These are phyloP conservation scores for Solanum medicagineum DNA, from an alignment of 257 asterid genomes.

Conservation along the genomic window DNA sequence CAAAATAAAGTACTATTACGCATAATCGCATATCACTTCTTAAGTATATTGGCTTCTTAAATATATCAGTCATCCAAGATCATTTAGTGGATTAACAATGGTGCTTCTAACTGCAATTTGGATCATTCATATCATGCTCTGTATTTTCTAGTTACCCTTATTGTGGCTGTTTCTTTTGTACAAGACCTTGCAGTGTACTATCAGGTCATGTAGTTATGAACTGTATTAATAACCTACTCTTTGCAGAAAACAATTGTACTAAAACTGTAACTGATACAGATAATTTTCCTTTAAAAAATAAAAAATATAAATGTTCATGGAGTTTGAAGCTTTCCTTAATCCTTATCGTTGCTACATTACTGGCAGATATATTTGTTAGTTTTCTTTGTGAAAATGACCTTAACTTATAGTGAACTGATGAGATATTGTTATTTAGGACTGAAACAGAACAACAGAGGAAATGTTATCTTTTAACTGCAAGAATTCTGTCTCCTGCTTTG, in stretches of 20 bases:
- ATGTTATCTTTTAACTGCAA: conserved; percentile 41
- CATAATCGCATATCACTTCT: not conserved
- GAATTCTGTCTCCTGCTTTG: conserved; percentile 43
- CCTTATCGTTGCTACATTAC: not conserved
- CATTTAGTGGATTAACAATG: not conserved
- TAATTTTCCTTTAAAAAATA: not conserved
- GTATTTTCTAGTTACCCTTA: not conserved
- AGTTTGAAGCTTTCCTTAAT: not conserved
- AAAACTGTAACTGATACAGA: not conserved
- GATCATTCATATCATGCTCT: not conserved
- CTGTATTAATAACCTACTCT: not conserved
- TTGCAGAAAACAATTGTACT: not conserved
- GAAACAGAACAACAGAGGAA: conserved; percentile 27
- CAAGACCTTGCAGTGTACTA: not conserved
- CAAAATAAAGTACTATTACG: no score
- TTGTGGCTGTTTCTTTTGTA: not conserved
- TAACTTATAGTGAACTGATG: not conserved
- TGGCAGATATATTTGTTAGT: not conserved
- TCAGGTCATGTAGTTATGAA: not conserved
- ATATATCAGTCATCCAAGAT: not conserved
- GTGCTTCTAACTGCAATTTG: not conserved
- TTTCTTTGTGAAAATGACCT: not conserved
- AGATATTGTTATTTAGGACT: conserved; percentile 19
- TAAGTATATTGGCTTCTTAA: not conserved
- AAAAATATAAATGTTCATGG: not conserved